Evolutionary conservation across 768 basidiomycete species (phyloP).

Genomic region (Auriscalpium vulgare): DNA sequence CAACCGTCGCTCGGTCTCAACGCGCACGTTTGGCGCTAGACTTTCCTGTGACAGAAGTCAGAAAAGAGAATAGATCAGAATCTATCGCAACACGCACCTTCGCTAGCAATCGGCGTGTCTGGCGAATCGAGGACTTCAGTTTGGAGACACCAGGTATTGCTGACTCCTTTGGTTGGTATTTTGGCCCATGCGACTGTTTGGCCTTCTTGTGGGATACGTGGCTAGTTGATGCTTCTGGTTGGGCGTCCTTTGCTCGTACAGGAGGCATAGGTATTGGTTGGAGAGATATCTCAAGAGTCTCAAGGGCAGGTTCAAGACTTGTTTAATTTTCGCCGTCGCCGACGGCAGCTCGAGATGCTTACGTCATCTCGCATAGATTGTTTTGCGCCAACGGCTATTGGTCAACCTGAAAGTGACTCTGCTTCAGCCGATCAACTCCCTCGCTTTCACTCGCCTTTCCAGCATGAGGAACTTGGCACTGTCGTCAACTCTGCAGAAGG

Average conservation of each 20-base stretch:
- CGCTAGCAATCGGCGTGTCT: constrained; percentile 73
- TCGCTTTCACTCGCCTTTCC: not conserved
- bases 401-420: constrained; percentile 4
- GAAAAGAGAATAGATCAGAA: not conserved
- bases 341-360: no score
- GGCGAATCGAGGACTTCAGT: constrained; percentile 76
- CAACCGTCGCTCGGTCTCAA: constrained; percentile 73
- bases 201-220: not conserved
- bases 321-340: no score
- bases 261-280: constrained; percentile 5
- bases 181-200: not conserved
- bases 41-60: constrained; percentile 44
- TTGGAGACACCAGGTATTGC: constrained; percentile 69
- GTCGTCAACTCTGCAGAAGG: not conserved
- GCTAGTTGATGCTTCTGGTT: not conserved
- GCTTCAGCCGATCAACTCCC: not conserved
- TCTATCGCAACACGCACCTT: constrained; percentile 41
- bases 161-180: not conserved
- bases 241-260: not conserved
- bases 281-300: not conserved
- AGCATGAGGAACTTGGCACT: constrained; percentile 8
- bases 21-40: constrained; percentile 76
- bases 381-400: not conserved
- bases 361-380: no score
- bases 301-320: no score